Percentiles rank a stretch among this genome's conserved stretches.
These are phyloP conservation scores for Backusella australiensis DNA, from an alignment of 192 early-diverging fungal genomes.

Conservation along the genomic window DNA sequence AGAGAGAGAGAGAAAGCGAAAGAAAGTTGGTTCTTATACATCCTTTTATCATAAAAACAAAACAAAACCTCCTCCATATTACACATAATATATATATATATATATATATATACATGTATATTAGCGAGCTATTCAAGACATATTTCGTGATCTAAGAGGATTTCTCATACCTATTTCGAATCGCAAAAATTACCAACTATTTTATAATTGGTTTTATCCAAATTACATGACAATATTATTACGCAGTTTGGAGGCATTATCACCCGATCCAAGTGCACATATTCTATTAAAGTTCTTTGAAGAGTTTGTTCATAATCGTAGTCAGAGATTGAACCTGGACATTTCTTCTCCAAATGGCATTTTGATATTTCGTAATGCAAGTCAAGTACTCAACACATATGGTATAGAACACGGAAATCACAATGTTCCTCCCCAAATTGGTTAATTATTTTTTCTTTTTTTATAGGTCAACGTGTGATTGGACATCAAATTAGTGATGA, in stretches of 20 bases:
- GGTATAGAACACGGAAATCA: slow-evolving; percentile 28
- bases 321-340: slow-evolving; percentile 79
- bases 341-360: slow-evolving; percentile 83
- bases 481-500: slow-evolving; percentile 2
- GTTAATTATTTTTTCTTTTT: background rate
- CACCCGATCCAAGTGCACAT: slow-evolving; percentile 60
- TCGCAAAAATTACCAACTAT: slow-evolving; percentile 56
- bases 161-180: slow-evolving; percentile 64
- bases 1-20: background rate
- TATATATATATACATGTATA: slow-evolving; percentile 1
- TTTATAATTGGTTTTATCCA: slow-evolving; percentile 88
- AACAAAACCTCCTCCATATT: background rate
- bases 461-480: slow-evolving; percentile 4
- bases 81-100: background rate
- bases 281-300: slow-evolving; percentile 72
- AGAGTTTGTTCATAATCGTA: slow-evolving; percentile 81
- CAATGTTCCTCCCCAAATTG: background rate
- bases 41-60: background rate
- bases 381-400: slow-evolving; percentile 59
- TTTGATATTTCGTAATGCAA: slow-evolving; percentile 83
- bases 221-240: slow-evolving; percentile 61
- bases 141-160: slow-evolving; percentile 77
- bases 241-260: slow-evolving; percentile 64
- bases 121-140: slow-evolving; percentile 53
- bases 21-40: background rate